Evolutionary conservation across 495 filamentous ascomycete genomes (phyloP), one percentile per base, ranked within the genome.

Genomic region (Penicillium coffeae): DNA sequence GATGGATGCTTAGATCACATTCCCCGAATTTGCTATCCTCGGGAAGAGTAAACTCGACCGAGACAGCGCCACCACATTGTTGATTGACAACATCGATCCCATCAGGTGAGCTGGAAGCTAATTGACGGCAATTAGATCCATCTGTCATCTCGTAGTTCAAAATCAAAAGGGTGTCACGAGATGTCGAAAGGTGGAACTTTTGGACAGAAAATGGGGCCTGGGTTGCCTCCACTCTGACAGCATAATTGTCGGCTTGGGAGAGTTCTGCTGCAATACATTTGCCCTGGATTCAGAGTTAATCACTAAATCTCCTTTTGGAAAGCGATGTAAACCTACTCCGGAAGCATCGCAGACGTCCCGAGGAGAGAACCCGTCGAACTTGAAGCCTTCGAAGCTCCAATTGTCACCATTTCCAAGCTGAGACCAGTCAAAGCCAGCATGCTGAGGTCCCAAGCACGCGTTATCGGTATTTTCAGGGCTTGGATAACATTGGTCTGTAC

Each of bases 61-160:
- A 77, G 57, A 76, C 84, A 39, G 91, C 91, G 68, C 89, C 89
- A 76, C 91, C 91, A 65, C 91, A 96, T 73, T 95, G 90, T 47
- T 73, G 79, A 76, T 96, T 96, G 70, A 75, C 62, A 48, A 95
- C 73, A 53, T 76, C 78, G 30, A 77, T 78, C 58, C 88, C 87
- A 13, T 71, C 70, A 38, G 77, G 68, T 38, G 72, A 75, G 74
- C 87, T 90, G 25, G 63, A 53, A 45, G 77, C 71, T n/a, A 76
- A 78, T 63, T 91, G 82, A 63, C 84, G 88, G 81, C 92, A 96
- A 51, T 68, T 77, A 21, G 79, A 82, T 42, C 84, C 85, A 62
- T 90, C 85, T 2, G 83, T 77, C 88, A 95, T 90, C 55, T 74
- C 71, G 64, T 90, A 95, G 73, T 84, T 79, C 70, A 94, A 85